These are phyloP conservation scores for Microbotryum lychnidis-dioicae DNA, from an alignment of 1,284 basidiomycete species.

Conservation along the genomic window DNA sequence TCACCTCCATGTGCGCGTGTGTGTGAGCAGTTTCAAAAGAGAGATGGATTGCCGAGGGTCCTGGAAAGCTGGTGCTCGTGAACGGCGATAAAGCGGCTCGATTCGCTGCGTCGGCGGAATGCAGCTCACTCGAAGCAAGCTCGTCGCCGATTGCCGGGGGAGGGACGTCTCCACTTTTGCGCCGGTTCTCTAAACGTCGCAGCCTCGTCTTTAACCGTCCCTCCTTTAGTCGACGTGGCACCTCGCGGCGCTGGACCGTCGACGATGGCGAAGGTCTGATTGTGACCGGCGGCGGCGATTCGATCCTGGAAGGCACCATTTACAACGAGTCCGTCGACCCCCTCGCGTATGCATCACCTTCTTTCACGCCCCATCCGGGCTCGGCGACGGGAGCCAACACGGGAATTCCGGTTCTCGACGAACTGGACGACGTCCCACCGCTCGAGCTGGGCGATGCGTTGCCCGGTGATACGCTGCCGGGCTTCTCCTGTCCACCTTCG, in stretches of 20 bases:
- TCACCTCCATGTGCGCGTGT: not conserved
- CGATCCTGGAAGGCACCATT: slow-evolving; percentile 19
- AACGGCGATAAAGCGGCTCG: not conserved
- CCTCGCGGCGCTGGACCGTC: slow-evolving; percentile 13
- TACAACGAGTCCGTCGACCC: not conserved
- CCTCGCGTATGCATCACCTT: not conserved
- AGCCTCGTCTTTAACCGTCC: not conserved
- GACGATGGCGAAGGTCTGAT: slow-evolving; percentile 18
- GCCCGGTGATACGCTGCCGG: not conserved
- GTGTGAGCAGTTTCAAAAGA: slow-evolving; percentile 11
- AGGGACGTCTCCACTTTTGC: not conserved
- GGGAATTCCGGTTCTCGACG: not conserved
- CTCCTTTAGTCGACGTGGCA: not conserved
- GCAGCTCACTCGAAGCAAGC: not conserved
- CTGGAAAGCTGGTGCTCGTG: slow-evolving; percentile 13
- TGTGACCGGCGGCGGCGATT: slow-evolving; percentile 11
- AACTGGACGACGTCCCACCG: slow-evolving; percentile 12
- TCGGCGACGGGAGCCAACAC: not conserved
- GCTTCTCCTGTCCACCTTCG: slow-evolving; percentile 2
- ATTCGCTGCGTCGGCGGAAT: not conserved
- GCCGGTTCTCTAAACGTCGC: not conserved
- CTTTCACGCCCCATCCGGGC: not conserved
- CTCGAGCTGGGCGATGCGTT: slow-evolving; percentile 6
- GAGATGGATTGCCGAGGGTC: slow-evolving; percentile 14
- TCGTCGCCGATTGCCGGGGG: too few species aligned